phyloP scores from a whole-genome alignment of 129 eudicot genomes.

The Dittrichia graveolens region DNA sequence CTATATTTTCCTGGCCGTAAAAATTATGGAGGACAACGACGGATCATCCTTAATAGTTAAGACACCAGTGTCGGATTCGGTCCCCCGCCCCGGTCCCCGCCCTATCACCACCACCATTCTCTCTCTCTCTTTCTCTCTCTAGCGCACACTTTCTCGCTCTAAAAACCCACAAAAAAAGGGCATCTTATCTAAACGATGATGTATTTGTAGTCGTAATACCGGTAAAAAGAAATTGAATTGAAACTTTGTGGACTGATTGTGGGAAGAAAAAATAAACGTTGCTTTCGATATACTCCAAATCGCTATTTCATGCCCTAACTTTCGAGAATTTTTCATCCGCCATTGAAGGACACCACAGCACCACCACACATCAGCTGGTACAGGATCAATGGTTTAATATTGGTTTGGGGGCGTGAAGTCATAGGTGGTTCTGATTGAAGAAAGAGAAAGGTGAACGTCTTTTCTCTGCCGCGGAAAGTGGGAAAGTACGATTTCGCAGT shows the following conservation, averaged over 20 bases:
- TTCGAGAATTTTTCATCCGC: slow-evolving; percentile 21
- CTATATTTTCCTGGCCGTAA: slow-evolving; percentile 26
- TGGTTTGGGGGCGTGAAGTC: not conserved
- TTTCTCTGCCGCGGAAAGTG: slow-evolving; percentile 29
- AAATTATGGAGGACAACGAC: slow-evolving; percentile 56
- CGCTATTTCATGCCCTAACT: not conserved
- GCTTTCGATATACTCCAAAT: slow-evolving; percentile 48
- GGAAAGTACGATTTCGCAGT: slow-evolving; percentile 34
- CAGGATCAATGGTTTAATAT: slow-evolving; percentile 1
- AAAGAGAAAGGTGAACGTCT: slow-evolving; percentile 29
- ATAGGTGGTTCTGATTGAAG: slow-evolving; percentile 18
- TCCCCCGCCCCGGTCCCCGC: slow-evolving; percentile 48
- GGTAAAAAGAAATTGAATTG: slow-evolving; percentile 19
- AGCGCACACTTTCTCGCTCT: slow-evolving; percentile 15
- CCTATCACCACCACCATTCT: slow-evolving; percentile 16
- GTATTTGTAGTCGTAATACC: slow-evolving; percentile 4
- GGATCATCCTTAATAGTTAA: slow-evolving; percentile 47
- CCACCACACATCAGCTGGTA: slow-evolving; percentile 2
- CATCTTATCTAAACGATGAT: slow-evolving; percentile 16
- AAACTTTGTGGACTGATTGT: slow-evolving; percentile 19
- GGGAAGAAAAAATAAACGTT: slow-evolving; percentile 23
- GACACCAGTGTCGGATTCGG: slow-evolving; percentile 52
- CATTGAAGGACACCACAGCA: slow-evolving; percentile 25
- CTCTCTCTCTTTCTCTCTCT: slow-evolving; percentile 15
- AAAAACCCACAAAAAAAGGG: slow-evolving; percentile 12